Percentiles rank a stretch among this genome's conserved stretches.
Conservation (phyloP, 768 basidiomycete genomes). For the Naematelia encephala region DNA sequence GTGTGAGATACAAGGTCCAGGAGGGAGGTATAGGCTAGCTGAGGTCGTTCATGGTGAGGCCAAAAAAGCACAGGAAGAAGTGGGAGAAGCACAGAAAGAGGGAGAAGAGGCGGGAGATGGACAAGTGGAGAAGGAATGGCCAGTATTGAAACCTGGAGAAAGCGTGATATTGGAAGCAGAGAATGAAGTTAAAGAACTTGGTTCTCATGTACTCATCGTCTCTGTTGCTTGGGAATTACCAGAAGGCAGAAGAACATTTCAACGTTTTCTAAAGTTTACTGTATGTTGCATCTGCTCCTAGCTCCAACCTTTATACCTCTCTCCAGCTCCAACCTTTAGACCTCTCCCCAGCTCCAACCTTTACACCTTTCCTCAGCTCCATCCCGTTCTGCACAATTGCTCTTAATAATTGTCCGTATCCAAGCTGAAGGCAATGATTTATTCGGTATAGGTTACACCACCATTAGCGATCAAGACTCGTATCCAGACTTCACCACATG, state of each 20-base stretch:
- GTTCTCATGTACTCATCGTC: constrained; percentile 83
- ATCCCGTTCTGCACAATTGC: not conserved
- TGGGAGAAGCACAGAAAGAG: constrained; percentile 71
- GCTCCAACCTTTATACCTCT: not conserved
- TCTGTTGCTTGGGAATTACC: constrained; percentile 77
- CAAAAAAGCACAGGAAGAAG: constrained; percentile 58
- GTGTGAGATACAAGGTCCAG: constrained; percentile 73
- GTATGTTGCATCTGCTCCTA: constrained; percentile 54
- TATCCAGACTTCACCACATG: constrained; percentile 72
- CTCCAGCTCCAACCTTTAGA: not conserved
- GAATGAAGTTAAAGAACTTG: constrained; percentile 91
- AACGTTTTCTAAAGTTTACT: constrained; percentile 87
- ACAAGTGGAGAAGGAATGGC: constrained; percentile 32
- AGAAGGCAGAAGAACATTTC: constrained; percentile 57
- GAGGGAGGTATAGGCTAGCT: constrained; percentile 57
- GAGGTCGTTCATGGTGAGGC: constrained; percentile 30
- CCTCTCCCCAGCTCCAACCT: not conserved
- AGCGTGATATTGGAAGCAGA: constrained; percentile 66
- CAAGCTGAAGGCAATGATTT: too few species aligned
- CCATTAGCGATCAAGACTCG: constrained; percentile 94
- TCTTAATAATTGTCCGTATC: too few species aligned
- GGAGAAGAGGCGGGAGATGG: constrained; percentile 52
- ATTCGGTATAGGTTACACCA: constrained; percentile 70
- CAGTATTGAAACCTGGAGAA: constrained; percentile 56
- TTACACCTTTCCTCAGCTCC: not conserved